Evolutionary conservation across 768 basidiomycete genomes (phyloP).

Genomic region (Xanthoconium stramineum): DNA sequence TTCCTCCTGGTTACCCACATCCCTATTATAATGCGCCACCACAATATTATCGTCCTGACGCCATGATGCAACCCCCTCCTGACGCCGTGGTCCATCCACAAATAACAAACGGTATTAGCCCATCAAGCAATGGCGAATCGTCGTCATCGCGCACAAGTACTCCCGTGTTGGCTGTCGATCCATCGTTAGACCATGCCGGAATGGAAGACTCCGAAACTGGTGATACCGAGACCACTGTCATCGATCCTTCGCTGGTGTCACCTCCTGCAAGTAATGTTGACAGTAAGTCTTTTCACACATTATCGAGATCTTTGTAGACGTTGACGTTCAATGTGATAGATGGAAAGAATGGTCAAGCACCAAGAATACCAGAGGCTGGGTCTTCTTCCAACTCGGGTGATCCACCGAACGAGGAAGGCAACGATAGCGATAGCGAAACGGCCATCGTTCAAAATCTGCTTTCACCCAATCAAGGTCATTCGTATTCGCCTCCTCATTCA

Average conservation of each 20-base stretch:
- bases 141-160: slow-evolving; percentile 28
- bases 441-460: slow-evolving; percentile 14
- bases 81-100: slow-evolving; percentile 19
- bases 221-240: slow-evolving; percentile 25
- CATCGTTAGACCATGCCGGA: slow-evolving; percentile 15
- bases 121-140: slow-evolving; percentile 25
- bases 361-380: slow-evolving; percentile 6
- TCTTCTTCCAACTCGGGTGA: slow-evolving; percentile 11
- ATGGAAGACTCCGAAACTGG: slow-evolving; percentile 15
- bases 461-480: slow-evolving; percentile 19
- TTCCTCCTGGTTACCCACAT: slow-evolving; percentile 36
- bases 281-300: slow-evolving; percentile 22
- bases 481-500: slow-evolving; percentile 28
- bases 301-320: slow-evolving; percentile 31
- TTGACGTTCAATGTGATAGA: slow-evolving; percentile 35
- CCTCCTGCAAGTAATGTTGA: slow-evolving; percentile 12
- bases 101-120: slow-evolving; percentile 21
- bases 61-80: slow-evolving; percentile 23
- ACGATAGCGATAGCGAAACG: slow-evolving; percentile 14
- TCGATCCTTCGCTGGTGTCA: slow-evolving; percentile 39
- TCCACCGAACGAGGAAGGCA: slow-evolving; percentile 6
- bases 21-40: slow-evolving; percentile 36
- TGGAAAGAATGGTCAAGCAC: slow-evolving; percentile 18
- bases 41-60: slow-evolving; percentile 46
- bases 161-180: slow-evolving; percentile 26